Conservation (phyloP, 768 basidiomycete genomes). For the Pleurotus pulmonarius region DNA sequence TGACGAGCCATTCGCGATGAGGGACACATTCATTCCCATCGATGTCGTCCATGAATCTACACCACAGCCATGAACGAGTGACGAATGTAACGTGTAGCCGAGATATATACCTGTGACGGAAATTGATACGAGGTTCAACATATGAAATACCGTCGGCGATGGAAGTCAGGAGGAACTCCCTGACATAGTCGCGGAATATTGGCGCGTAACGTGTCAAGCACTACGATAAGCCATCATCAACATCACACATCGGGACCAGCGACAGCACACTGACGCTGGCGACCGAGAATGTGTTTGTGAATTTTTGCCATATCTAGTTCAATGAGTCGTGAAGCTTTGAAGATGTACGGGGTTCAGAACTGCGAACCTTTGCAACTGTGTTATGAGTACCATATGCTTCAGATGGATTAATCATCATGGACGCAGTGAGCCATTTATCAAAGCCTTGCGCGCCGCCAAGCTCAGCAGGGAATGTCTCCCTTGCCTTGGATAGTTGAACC, state of each 20-base stretch:
- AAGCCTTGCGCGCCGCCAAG: constrained; percentile 66
- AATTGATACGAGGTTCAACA: constrained; percentile 66
- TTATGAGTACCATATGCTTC: constrained; percentile 76
- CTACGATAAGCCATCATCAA: constrained; percentile 19
- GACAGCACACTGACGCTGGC: constrained; percentile 34
- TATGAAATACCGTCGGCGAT: constrained; percentile 73
- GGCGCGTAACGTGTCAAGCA: constrained; percentile 50
- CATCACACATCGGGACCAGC: background rate
- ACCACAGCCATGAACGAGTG: constrained; percentile 2
- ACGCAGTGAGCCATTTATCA: constrained; percentile 58
- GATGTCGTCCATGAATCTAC: constrained; percentile 51
- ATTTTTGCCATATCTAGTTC: constrained; percentile 75
- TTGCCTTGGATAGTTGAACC: constrained; percentile 52
- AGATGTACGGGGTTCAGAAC: background rate
- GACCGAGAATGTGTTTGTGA: constrained; percentile 49
- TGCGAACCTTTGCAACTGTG: constrained; percentile 55
- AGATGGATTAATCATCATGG: constrained; percentile 63
- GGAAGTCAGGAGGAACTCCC: constrained; percentile 56
- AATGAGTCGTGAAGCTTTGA: background rate
- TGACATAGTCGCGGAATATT: constrained; percentile 56
- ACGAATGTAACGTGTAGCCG: background rate
- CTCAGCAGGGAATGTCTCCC: constrained; percentile 43
- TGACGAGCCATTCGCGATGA: constrained; percentile 55
- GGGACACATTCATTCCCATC: constrained; percentile 56
- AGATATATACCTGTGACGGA: constrained; percentile 45